A percentile compares a stretch with the other conserved stretches of the same genome.
Conservation (phyloP, 2,329 filamentous ascomycete species). For the Botrytis paeoniae region DNA sequence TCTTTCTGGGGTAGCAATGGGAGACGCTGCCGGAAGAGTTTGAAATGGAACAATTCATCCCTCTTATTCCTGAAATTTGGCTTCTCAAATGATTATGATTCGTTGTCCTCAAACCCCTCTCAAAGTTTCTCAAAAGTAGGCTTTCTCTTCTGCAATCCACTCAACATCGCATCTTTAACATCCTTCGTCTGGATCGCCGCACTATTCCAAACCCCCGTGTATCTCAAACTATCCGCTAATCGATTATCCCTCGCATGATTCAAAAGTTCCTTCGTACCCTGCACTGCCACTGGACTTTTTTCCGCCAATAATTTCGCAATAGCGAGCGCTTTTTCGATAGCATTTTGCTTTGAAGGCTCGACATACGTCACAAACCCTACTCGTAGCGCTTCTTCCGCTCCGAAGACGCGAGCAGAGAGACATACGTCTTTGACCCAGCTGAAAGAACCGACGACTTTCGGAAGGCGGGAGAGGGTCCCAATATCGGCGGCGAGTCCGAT, state of each 20-base stretch:
- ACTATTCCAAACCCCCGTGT: constrained; percentile 85
- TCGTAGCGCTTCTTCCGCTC: constrained; percentile 63
- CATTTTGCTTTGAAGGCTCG: constrained; percentile 58
- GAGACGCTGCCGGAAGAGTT: no score
- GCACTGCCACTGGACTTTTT: constrained; percentile 86
- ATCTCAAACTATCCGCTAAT: constrained; percentile 74
- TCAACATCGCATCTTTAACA: constrained; percentile 69
- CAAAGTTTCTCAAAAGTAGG: constrained; percentile 68
- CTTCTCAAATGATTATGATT: background rate
- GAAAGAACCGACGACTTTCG: constrained; percentile 66
- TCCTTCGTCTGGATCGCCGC: constrained; percentile 79
- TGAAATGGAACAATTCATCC: background rate
- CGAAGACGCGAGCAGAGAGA: constrained; percentile 68
- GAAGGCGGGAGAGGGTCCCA: constrained; percentile 69
- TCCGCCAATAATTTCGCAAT: constrained; percentile 63
- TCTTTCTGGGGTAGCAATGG: background rate
- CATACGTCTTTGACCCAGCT: constrained; percentile 80
- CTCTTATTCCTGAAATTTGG: background rate
- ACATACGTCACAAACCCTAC: constrained; percentile 70
- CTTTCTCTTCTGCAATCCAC: constrained; percentile 73
- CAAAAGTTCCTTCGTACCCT: constrained; percentile 82
- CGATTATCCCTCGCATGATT: constrained; percentile 77
- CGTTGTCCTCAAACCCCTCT: constrained; percentile 14
- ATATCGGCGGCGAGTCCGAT: constrained; percentile 79
- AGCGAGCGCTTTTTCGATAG: constrained; percentile 60